Evolutionary conservation across 805 yeast species (phyloP).

Genomic region (Schizosaccharomyces pombe): ASM294v3 CU329670.1:4377501-4378000

Average conservation of each 20-base stretch:
- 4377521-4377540: constrained; percentile 2
- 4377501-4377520: not conserved
- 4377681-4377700: constrained; percentile 2
- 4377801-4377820: not conserved
- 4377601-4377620: not conserved
- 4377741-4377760: constrained; percentile 3
- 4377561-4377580: not conserved
- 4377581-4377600: not conserved
- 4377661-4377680: not conserved
- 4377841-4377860: not conserved
- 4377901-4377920: constrained; percentile 1
- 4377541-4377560: not conserved
- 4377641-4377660: not conserved
- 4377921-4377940: not conserved
- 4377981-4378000: not conserved
- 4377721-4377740: not conserved
- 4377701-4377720: not conserved
- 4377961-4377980: not conserved
- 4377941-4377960: not conserved
- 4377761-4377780: not conserved
- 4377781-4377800: not conserved
- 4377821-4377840: not conserved
- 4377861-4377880: not conserved
- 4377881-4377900: not conserved
- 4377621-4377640: not conserved